Conservation (phyloP, 495 filamentous ascomycete species). For the Apodospora peruviana region DNA sequence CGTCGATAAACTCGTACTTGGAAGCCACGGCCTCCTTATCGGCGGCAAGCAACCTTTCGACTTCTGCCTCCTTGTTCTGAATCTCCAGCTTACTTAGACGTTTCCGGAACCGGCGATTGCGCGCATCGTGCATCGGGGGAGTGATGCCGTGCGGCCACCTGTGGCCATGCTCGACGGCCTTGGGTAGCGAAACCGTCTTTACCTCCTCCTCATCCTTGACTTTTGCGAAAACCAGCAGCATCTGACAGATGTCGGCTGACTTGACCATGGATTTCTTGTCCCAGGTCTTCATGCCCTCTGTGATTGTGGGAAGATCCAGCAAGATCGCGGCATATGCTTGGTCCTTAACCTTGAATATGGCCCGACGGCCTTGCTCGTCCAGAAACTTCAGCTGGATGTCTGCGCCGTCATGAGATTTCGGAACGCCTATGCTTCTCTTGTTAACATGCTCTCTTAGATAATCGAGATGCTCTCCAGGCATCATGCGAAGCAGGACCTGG, state of each 20-base stretch:
- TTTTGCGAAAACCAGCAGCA: slow-evolving; percentile 74
- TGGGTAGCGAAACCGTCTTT: slow-evolving; percentile 56
- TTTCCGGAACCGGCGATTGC: slow-evolving; percentile 81
- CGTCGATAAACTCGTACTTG: slow-evolving; percentile 61
- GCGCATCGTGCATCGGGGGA: slow-evolving; percentile 80
- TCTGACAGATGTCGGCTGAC: slow-evolving; percentile 89
- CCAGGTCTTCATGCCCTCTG: slow-evolving; percentile 96
- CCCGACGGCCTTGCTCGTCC: slow-evolving; percentile 66
- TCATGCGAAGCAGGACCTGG: slow-evolving; percentile 83
- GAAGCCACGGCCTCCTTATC: slow-evolving; percentile 57
- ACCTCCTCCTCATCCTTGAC: slow-evolving; percentile 72
- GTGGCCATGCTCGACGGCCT: slow-evolving; percentile 55
- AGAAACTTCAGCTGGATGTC: slow-evolving; percentile 77
- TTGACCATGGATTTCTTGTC: slow-evolving; percentile 90
- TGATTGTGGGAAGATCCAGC: slow-evolving; percentile 84
- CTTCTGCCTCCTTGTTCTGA: slow-evolving; percentile 78
- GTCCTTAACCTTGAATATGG: slow-evolving; percentile 62
- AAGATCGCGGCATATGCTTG: slow-evolving; percentile 72
- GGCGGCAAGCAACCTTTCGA: slow-evolving; percentile 66
- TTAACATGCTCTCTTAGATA: slow-evolving; percentile 65
- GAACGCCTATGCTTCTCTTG: slow-evolving; percentile 65
- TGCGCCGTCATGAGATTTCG: slow-evolving; percentile 53
- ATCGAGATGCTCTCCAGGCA: slow-evolving; percentile 78
- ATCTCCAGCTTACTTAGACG: slow-evolving; percentile 78
- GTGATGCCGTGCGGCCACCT: slow-evolving; percentile 92